A percentile compares a stretch with the other conserved stretches of the same genome.
These are phyloP conservation scores for Phytopythium litorale DNA, from an alignment of 352 stramenopile species.

Conservation along the genomic window DNA sequence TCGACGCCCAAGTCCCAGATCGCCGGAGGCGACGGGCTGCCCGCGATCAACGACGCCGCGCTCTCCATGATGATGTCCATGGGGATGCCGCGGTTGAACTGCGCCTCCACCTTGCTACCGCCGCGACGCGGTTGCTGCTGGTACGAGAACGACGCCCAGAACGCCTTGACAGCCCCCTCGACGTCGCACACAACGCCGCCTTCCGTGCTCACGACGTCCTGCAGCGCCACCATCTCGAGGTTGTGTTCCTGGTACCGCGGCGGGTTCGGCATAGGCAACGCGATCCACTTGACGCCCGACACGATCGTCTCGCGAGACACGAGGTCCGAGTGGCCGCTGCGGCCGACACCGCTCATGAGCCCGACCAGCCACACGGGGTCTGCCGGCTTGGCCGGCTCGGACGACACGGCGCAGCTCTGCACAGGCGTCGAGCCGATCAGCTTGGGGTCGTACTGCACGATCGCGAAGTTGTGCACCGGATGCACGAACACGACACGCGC, in stretches of 20 bases:
- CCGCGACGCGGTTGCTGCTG: slow-evolving; percentile 59
- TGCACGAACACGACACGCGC: slow-evolving; percentile 90
- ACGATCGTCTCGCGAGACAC: slow-evolving; percentile 86
- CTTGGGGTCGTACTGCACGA: slow-evolving; percentile 90
- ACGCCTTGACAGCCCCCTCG: slow-evolving; percentile 67
- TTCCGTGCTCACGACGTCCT: slow-evolving; percentile 81
- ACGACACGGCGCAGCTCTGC: slow-evolving; percentile 70
- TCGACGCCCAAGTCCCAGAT: slow-evolving; percentile 83
- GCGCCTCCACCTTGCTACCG: slow-evolving; percentile 76
- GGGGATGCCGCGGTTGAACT: slow-evolving; percentile 84
- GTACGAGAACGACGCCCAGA: slow-evolving; percentile 88
- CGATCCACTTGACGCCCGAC: slow-evolving; percentile 84
- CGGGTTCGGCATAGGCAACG: slow-evolving; percentile 72
- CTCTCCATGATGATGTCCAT: slow-evolving; percentile 90
- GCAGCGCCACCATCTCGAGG: slow-evolving; percentile 81
- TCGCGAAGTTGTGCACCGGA: slow-evolving; percentile 91
- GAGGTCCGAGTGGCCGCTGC: slow-evolving; percentile 74
- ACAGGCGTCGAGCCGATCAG: slow-evolving; percentile 82
- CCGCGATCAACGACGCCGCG: slow-evolving; percentile 62
- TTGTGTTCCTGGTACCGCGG: slow-evolving; percentile 88
- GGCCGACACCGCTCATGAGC: slow-evolving; percentile 77
- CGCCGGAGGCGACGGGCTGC: slow-evolving; percentile 42
- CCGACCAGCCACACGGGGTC: slow-evolving; percentile 85
- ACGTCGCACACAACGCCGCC: slow-evolving; percentile 75
- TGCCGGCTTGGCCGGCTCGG: slow-evolving; percentile 53